A percentile compares a stretch with the other conserved stretches of the same genome.
These are phyloP conservation scores for Polyplosphaeria fusca DNA, from an alignment of 495 filamentous ascomycete species.

Conservation along the genomic window DNA sequence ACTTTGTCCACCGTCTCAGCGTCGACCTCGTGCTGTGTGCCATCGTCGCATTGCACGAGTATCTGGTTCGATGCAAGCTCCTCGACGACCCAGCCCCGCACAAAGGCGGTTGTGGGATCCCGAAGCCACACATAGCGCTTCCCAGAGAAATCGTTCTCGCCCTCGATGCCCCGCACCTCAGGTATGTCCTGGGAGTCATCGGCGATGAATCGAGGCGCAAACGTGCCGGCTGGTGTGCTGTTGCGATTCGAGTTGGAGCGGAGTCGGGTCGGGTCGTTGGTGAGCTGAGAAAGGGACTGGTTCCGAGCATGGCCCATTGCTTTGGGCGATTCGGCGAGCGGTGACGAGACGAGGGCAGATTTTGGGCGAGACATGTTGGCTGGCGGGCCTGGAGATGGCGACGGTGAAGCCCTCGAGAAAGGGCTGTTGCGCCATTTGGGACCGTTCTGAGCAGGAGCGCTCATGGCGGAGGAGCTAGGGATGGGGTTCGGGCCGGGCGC, in stretches of 20 bases:
- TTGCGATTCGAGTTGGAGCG: constrained; percentile 61
- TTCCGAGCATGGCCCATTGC: constrained; percentile 54
- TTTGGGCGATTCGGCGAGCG: constrained; percentile 43
- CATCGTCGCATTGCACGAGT: constrained; percentile 90
- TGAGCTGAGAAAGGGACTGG: constrained; percentile 54
- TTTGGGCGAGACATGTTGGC: constrained; percentile 60
- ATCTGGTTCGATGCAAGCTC: constrained; percentile 65
- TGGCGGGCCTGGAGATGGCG: constrained; percentile 58
- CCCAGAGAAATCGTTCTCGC: constrained; percentile 98
- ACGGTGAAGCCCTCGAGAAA: constrained; percentile 62
- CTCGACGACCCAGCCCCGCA: constrained; percentile 86
- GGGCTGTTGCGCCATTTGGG: constrained; percentile 67
- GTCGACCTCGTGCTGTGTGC: constrained; percentile 85
- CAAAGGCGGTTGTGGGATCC: constrained; percentile 81
- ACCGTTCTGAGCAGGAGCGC: constrained; percentile 42
- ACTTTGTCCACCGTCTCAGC: constrained; percentile 90
- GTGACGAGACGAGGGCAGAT: constrained; percentile 64
- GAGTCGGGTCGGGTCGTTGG: constrained; percentile 41
- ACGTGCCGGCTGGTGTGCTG: constrained; percentile 64
- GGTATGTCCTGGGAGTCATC: constrained; percentile 65
- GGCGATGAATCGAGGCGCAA: constrained; percentile 94
- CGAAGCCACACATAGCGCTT: constrained; percentile 97
- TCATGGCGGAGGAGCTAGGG: constrained; percentile 40
- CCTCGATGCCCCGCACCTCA: constrained; percentile 79
- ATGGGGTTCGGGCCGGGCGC: constrained; percentile 18